These are phyloP conservation scores for Daldinia sp. DNA, from an alignment of 2,329 filamentous ascomycete genomes.

Conservation along the genomic window DNA sequence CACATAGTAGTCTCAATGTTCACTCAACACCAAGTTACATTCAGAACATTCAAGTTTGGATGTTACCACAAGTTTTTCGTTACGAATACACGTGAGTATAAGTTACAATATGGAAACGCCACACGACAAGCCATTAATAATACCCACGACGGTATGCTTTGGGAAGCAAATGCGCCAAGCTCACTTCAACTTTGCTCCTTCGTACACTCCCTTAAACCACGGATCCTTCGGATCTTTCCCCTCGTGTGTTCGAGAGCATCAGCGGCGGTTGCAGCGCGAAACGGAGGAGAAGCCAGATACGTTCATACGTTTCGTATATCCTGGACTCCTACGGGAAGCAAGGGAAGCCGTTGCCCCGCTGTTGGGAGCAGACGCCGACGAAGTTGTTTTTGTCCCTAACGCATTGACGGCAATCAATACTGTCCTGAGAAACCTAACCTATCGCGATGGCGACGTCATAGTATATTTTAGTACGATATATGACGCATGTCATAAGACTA, in stretches of 20 bases:
- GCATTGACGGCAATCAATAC: constrained; percentile 77
- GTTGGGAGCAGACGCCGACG: constrained; percentile 68
- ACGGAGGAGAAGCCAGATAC: constrained; percentile 72
- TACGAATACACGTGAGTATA: background rate
- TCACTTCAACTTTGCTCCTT: constrained; percentile 51
- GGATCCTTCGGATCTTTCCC: constrained; percentile 79
- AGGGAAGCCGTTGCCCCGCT: constrained; percentile 70
- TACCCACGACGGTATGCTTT: constrained; percentile 37
- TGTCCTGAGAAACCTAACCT: constrained; percentile 74
- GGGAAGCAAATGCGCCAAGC: constrained; percentile 49
- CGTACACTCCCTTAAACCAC: constrained; percentile 54
- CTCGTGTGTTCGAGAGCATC: constrained; percentile 62
- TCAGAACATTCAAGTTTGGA: too few species aligned
- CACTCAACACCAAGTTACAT: background rate
- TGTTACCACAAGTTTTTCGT: background rate
- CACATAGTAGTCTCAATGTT: background rate
- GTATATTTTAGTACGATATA: constrained; percentile 77
- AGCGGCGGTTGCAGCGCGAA: constrained; percentile 65
- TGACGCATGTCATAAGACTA: constrained; percentile 72
- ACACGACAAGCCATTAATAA: constrained; percentile 22
- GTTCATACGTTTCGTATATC: constrained; percentile 73
- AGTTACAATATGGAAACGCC: constrained; percentile 21
- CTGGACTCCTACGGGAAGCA: constrained; percentile 65
- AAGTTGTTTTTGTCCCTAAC: constrained; percentile 77
- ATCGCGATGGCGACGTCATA: constrained; percentile 71